Evolutionary conservation across 352 stramenopile genomes (phyloP).

Genomic region (Pythium pyrilobum): DNA sequence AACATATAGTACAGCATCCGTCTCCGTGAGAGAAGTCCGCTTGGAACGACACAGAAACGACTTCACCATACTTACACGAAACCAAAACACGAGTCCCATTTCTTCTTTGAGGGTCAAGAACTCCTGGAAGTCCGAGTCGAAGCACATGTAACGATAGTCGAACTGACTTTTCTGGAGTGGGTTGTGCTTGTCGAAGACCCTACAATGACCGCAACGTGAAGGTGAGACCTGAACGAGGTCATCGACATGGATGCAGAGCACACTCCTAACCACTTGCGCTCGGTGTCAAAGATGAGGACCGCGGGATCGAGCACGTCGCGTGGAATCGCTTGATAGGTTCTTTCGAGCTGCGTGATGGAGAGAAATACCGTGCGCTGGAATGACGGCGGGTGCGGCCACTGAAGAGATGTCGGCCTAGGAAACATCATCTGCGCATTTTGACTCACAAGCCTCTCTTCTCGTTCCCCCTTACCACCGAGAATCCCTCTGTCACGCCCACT

Average conservation of each 20-base stretch:
- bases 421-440: neutral
- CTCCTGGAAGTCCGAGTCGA: constrained; percentile 69
- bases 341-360: constrained; percentile 60
- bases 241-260: too few species aligned
- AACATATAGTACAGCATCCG: too few species aligned
- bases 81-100: constrained; percentile 66
- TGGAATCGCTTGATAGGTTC: constrained; percentile 53
- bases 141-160: constrained; percentile 74
- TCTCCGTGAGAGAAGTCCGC: too few species aligned
- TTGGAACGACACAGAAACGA: too few species aligned
- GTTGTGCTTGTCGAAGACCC: constrained; percentile 68
- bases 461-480: neutral
- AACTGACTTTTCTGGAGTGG: constrained; percentile 61
- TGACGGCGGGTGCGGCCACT: constrained; percentile 51
- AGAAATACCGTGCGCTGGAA: constrained; percentile 62
- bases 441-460: neutral
- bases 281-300: constrained; percentile 60
- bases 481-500: neutral
- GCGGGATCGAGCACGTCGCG: constrained; percentile 59
- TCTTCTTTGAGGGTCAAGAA: constrained; percentile 74
- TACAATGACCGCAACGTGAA: too few species aligned
- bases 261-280: constrained; percentile 63
- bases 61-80: constrained; percentile 49
- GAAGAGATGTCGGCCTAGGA: constrained; percentile 37
- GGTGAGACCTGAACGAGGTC: too few species aligned